These are phyloP conservation scores for Odontarrhena argentea DNA, from an alignment of 345 rosid genomes.

Conservation along the genomic window DNA sequence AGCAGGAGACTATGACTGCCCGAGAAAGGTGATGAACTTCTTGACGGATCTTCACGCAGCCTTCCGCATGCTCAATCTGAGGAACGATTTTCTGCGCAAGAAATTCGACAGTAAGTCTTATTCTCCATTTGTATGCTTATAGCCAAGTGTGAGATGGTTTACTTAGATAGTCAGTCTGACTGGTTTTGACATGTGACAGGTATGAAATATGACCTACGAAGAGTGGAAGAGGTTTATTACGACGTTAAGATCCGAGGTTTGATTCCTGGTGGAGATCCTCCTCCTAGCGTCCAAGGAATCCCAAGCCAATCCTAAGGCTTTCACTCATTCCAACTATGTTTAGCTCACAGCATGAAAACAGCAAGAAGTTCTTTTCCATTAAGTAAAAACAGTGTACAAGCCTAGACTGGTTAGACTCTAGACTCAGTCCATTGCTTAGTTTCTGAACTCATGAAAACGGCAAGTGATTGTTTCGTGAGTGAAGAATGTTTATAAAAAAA, in stretches of 20 bases:
- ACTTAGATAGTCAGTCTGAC: no score
- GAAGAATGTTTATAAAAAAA: not conserved
- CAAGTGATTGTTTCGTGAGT: not conserved
- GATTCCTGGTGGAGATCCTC: conserved; percentile 45
- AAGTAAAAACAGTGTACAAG: conserved; percentile 22
- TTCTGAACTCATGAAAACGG: conserved; percentile 1
- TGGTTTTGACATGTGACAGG: conserved; percentile 47
- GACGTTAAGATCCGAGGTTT: conserved; percentile 90
- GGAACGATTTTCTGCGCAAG: conserved; percentile 95
- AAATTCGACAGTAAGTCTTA: conserved; percentile 74
- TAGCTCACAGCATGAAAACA: conserved; percentile 17
- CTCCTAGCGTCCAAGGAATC: conserved; percentile 40
- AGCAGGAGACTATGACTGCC: conserved; percentile 89
- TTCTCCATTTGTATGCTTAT: not conserved
- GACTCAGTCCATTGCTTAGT: not conserved
- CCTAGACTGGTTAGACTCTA: not conserved
- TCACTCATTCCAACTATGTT: not conserved
- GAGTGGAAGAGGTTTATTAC: conserved; percentile 86
- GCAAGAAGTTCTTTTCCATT: conserved; percentile 6
- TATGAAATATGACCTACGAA: conserved; percentile 79
- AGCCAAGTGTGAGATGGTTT: not conserved
- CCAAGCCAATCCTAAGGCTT: conserved; percentile 31
- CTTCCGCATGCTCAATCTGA: conserved; percentile 92
- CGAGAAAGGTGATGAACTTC: conserved; percentile 82
- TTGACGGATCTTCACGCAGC: conserved; percentile 85